A percentile compares a stretch with the other conserved stretches of the same genome.
phyloP scores from a whole-genome alignment of 305 asterid genomes.

The Coffea humblotiana region DNA sequence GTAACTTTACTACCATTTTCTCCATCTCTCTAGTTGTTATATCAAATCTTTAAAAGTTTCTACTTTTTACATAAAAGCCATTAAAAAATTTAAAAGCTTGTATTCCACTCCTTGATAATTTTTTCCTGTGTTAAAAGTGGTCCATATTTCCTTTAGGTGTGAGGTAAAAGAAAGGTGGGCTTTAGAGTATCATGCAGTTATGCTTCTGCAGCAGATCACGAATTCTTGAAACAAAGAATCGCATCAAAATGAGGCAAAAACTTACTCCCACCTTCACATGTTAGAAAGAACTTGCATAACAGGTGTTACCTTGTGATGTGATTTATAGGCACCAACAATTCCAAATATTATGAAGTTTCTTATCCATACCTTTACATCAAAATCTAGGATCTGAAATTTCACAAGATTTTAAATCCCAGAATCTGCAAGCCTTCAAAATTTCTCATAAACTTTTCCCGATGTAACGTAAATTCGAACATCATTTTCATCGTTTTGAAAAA shows the following conservation, averaged over 20 bases:
- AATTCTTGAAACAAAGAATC: slow-evolving; percentile 3
- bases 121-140: not conserved
- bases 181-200: not conserved
- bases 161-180: not conserved
- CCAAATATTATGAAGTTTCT: no score
- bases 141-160: not conserved
- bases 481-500: not conserved
- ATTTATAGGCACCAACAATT: no score
- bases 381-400: not conserved
- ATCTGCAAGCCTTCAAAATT: not conserved
- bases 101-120: not conserved
- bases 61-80: not conserved
- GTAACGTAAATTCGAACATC: not conserved
- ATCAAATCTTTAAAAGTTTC: not conserved
- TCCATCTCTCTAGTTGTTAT: not conserved
- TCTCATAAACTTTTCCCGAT: not conserved
- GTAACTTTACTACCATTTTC: no score
- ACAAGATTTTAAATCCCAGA: not conserved
- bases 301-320: no score
- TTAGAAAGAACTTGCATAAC: no score
- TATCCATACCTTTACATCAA: not conserved
- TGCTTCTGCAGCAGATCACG: not conserved
- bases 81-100: not conserved
- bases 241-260: not conserved
- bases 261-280: not conserved